These are phyloP conservation scores for Xylariales sp. DNA, from an alignment of 2,329 filamentous ascomycete species.

Conservation along the genomic window DNA sequence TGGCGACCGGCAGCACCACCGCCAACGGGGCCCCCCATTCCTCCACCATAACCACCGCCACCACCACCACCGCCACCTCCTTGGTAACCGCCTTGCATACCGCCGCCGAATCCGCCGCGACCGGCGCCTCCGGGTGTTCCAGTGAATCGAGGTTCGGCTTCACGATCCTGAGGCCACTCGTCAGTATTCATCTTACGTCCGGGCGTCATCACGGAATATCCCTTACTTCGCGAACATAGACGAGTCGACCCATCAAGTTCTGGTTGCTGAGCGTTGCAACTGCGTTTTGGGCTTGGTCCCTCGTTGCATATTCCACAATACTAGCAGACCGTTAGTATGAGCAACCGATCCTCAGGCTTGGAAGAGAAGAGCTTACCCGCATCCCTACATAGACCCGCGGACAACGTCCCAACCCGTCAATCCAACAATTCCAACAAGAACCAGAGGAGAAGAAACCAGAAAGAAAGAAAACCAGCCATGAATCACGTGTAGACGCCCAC, in stretches of 20 bases:
- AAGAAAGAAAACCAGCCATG: constrained; percentile 76
- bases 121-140: constrained; percentile 60
- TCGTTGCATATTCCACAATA: constrained; percentile 99
- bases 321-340: constrained; percentile 41
- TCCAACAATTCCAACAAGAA: constrained; percentile 85
- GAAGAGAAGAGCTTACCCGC: constrained; percentile 82
- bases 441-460: constrained; percentile 54
- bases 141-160: constrained; percentile 94
- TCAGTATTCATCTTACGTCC: constrained; percentile 16
- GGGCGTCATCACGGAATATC: constrained; percentile 8
- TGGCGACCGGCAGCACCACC: constrained; percentile 67
- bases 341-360: too few relatives aligned
- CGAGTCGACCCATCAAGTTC: constrained; percentile 95
- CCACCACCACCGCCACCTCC: constrained; percentile 52
- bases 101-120: constrained; percentile 49
- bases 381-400: constrained; percentile 93
- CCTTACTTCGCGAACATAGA: constrained; percentile 94
- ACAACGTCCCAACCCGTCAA: constrained; percentile 97
- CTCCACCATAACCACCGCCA: constrained; percentile 47
- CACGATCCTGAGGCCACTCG: constrained; percentile 67
- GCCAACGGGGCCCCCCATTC: constrained; percentile 39
- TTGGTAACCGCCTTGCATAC: constrained; percentile 48
- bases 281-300: constrained; percentile 97
- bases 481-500: constrained; percentile 92
- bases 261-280: constrained; percentile 98